phyloP scores from a whole-genome alignment of 2,329 filamentous ascomycete genomes.

The Hypoxylon sp. region DNA sequence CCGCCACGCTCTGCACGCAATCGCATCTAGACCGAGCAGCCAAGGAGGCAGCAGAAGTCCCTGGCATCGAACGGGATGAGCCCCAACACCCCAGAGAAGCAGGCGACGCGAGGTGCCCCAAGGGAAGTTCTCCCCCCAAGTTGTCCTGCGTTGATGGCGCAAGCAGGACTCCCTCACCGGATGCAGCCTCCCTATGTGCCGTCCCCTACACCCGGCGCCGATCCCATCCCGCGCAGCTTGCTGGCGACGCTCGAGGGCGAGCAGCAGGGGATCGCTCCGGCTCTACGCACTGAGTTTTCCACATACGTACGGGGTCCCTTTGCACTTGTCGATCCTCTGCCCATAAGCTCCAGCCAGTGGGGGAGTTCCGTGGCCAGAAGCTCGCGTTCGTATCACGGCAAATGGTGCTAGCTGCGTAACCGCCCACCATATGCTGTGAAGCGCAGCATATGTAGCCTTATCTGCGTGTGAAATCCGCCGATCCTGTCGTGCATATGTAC shows the following conservation, averaged over 20 bases:
- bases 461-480: constrained; percentile 24
- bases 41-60: constrained; percentile 4
- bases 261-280: constrained; percentile 25
- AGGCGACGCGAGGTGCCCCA: constrained; percentile 25
- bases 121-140: constrained; percentile 16
- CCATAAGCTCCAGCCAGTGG: constrained; percentile 24
- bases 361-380: constrained; percentile 33
- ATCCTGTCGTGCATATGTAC: constrained; percentile 28
- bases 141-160: constrained; percentile 6
- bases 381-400: constrained; percentile 37
- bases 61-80: constrained; percentile 25
- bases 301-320: constrained; percentile 17
- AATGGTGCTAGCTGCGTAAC: constrained; percentile 32
- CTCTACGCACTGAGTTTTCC: constrained; percentile 10
- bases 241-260: constrained; percentile 22
- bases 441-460: constrained; percentile 15
- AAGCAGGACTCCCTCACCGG: constrained; percentile 34
- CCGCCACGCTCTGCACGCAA: constrained; percentile 38
- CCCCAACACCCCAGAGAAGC: constrained; percentile 12
- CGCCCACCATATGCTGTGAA: constrained; percentile 8
- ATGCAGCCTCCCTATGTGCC: constrained; percentile 42
- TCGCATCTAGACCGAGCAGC: constrained; percentile 39
- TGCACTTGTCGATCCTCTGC: constrained; percentile 36
- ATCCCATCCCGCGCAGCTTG: constrained; percentile 36
- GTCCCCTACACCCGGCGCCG: constrained; percentile 40